phyloP scores from a whole-genome alignment of 257 asterid genomes.

The Leptodermis oblonga region DNA sequence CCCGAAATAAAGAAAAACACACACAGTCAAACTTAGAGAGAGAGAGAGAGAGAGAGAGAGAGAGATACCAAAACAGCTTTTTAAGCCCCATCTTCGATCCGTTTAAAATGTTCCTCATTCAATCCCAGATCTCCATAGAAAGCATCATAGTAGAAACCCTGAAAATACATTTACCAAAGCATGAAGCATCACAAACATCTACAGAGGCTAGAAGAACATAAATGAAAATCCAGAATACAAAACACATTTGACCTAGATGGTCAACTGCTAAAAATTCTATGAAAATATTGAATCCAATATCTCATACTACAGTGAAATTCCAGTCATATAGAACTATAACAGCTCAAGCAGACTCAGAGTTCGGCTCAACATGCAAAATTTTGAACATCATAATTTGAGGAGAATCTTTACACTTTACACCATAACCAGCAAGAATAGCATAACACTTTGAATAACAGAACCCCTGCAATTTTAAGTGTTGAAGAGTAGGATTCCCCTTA shows the following conservation, averaged over 20 bases:
- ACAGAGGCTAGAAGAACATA: background rate
- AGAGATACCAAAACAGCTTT: slow-evolving; percentile 69
- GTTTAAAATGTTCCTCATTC: slow-evolving; percentile 82
- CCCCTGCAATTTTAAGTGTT: background rate
- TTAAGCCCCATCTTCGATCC: slow-evolving; percentile 68
- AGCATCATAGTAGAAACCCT: slow-evolving; percentile 97
- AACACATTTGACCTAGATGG: background rate
- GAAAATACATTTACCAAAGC: slow-evolving; percentile 25
- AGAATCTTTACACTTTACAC: no score
- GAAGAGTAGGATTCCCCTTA: background rate
- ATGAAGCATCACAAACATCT: background rate
- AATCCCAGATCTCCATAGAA: slow-evolving; percentile 84
- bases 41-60: slow-evolving; percentile 7
- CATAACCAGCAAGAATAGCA: background rate
- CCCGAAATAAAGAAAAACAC: no score
- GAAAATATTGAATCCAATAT: no score
- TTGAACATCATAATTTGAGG: background rate
- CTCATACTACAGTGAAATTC: background rate
- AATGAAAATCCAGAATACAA: background rate
- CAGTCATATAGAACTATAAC: background rate
- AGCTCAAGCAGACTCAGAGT: background rate
- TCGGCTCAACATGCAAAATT: background rate
- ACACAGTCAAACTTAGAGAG: no score
- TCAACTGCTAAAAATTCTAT: no score
- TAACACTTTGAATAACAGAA: background rate